Evolutionary conservation across 495 filamentous ascomycete species (phyloP).

Genomic region (Daldinia bambusicola): DNA sequence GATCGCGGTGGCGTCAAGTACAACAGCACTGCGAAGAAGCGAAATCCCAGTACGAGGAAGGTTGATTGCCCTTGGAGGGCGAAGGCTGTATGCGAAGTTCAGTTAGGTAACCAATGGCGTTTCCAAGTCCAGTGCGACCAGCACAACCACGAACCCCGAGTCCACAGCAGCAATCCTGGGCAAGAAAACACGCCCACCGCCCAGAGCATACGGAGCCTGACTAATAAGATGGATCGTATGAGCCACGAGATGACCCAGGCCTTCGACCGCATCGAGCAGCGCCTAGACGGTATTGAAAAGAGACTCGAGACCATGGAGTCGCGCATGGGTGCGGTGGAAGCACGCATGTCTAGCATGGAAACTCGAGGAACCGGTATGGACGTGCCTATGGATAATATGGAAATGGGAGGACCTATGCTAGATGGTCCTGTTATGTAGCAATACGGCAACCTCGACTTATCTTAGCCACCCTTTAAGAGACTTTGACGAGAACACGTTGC

Average conservation of each 20-base stretch:
- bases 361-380: constrained; percentile 54
- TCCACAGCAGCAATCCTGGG: constrained; percentile 53
- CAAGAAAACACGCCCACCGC: constrained; percentile 59
- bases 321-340: constrained; percentile 54
- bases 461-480: background rate
- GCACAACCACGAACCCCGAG: constrained; percentile 62
- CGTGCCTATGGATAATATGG: constrained; percentile 60
- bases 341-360: constrained; percentile 55
- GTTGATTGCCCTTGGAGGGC: constrained; percentile 63
- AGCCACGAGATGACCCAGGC: constrained; percentile 55
- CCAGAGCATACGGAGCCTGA: constrained; percentile 57
- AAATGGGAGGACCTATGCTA: constrained; percentile 46
- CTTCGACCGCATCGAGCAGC: constrained; percentile 45
- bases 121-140: constrained; percentile 58
- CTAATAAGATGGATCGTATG: constrained; percentile 61
- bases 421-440: constrained; percentile 44
- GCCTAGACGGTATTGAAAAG: constrained; percentile 56
- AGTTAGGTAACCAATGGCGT: constrained; percentile 61
- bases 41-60: constrained; percentile 63
- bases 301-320: constrained; percentile 55
- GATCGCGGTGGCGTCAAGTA: constrained; percentile 65
- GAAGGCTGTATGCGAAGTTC: constrained; percentile 63
- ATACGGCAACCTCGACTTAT: background rate
- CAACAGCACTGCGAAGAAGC: constrained; percentile 63
- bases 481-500: background rate